These are phyloP conservation scores for Perkinsus chesapeaki DNA, from an alignment of 169 alveolate species.

Conservation along the genomic window DNA sequence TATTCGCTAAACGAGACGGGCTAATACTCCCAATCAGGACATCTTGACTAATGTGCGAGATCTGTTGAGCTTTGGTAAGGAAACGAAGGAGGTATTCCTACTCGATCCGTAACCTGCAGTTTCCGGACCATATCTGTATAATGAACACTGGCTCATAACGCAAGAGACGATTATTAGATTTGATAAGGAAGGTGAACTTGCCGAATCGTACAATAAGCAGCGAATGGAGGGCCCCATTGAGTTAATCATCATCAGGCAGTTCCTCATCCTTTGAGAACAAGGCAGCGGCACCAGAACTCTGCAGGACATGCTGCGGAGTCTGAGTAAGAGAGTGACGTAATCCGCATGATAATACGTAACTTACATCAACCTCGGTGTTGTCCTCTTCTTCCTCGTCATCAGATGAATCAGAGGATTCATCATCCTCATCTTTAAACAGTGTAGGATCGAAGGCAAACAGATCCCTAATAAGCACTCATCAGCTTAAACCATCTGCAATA, in stretches of 20 bases:
- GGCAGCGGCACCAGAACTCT: background rate
- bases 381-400: background rate
- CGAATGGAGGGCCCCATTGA: background rate
- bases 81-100: too few species aligned
- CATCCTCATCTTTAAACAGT: background rate
- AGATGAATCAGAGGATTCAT: background rate
- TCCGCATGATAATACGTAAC: too few species aligned
- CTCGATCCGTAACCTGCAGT: too few species aligned
- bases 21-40: too few species aligned
- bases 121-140: too few species aligned
- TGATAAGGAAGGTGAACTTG: background rate
- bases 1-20: too few species aligned
- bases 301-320: background rate
- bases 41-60: too few species aligned
- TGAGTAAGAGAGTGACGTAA: background rate
- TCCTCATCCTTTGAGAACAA: background rate
- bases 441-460: slow-evolving; percentile 73
- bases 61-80: too few species aligned
- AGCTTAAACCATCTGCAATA: too few species aligned
- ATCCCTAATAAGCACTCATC: slow-evolving; percentile 71
- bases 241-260: background rate
- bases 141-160: background rate
- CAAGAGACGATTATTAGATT: background rate
- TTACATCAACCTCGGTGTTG: background rate
- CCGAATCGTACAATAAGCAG: background rate